Base-by-base conservation (phyloP, 805 yeast genomes). In the Dipodascus geniculatus region DNA sequence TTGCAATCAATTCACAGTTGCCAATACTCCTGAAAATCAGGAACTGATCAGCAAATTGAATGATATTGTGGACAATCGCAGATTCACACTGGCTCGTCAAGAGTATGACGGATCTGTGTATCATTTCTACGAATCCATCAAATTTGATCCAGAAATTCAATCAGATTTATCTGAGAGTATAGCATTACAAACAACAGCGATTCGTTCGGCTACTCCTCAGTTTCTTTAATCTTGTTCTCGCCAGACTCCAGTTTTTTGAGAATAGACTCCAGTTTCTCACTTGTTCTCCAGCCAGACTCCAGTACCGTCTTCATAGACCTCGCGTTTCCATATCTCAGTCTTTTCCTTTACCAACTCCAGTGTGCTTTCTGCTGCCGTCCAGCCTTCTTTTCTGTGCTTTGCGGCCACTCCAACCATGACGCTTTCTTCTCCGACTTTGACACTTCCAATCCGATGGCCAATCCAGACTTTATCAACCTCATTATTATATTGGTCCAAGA, bases 291-390 rank as follows among this genome's bases (percentile, higher is more conserved):
- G 74, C 80, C 80, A 77, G n/a, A 55, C 48, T 1, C 62, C 54
- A 0, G 67, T 48, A 1, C 77, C 79, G 59, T 74, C 77, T 0
- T 49, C 58, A 55, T 73, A 77, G 19, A 63, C 62, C 58, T 77
- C 82, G 44, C 65, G 64, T 58, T 77, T 77, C 82, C 82, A 77
- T 19, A 77, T 75, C 58, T 77, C 82, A 2, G 68, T 75, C 2
- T 60, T 59, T 51, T 63, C 67, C 61, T 77, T 77, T 38, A 77
- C 70, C 49, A 64, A 63, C 53, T 77, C 80, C 17, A 77, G 58
- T 0, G 74, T 62, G 73, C 73, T 69, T 51, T 66, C 69, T 2
- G 72, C 77, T 17, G 76, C 72, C 16, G 65, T 58, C 77, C 79
- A 77, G 0, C 75, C 80, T 59, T 74, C 77, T 44, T 68, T 60